phyloP scores from a whole-genome alignment of 805 yeast genomes.

The Ogataea nonfermentans region DNA sequence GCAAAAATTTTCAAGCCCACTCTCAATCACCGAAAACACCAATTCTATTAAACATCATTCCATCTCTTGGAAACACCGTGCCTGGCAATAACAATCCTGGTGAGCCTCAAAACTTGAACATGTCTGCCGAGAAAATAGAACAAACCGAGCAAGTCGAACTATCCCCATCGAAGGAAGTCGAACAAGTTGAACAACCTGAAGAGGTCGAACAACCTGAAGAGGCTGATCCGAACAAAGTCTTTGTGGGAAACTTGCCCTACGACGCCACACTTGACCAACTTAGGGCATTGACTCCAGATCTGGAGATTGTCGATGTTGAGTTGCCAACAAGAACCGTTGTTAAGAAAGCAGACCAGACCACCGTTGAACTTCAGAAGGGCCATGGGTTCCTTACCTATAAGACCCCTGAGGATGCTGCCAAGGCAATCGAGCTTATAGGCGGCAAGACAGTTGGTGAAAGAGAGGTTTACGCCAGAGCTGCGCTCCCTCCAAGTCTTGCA shows the following conservation, averaged over 20 bases:
- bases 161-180: constrained; percentile 13
- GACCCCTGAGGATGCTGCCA: constrained; percentile 58
- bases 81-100: constrained; percentile 7
- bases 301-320: constrained; percentile 34
- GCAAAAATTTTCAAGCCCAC: constrained; percentile 10
- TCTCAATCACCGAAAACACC: background rate
- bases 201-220: constrained; percentile 9
- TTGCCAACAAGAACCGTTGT: constrained; percentile 31
- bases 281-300: constrained; percentile 37
- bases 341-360: constrained; percentile 24
- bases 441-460: constrained; percentile 34
- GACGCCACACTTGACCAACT: constrained; percentile 45
- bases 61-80: constrained; percentile 3
- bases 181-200: constrained; percentile 11
- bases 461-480: constrained; percentile 50
- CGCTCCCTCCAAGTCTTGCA: constrained; percentile 36
- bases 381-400: constrained; percentile 56
- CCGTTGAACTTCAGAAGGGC: constrained; percentile 31
- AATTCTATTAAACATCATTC: background rate
- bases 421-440: constrained; percentile 48
- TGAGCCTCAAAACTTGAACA: constrained; percentile 7
- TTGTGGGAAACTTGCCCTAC: constrained; percentile 46
- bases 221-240: constrained; percentile 29
- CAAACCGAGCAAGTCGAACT: constrained; percentile 8
- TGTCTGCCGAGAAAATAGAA: constrained; percentile 12